phyloP scores from a whole-genome alignment of 1,139 yeast species.

The Chernovozyma aurita region DNA sequence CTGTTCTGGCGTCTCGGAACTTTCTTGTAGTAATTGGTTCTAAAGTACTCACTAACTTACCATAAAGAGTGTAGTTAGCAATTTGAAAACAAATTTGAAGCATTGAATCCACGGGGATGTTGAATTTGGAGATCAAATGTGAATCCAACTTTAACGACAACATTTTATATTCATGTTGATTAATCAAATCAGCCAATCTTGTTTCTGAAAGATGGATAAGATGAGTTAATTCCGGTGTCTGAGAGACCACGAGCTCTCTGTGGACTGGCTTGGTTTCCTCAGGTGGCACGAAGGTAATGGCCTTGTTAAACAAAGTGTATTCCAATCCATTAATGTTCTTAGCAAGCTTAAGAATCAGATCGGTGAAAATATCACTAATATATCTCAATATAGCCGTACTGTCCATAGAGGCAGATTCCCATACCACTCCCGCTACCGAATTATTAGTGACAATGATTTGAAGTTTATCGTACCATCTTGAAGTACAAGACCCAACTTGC shows the following conservation, averaged over 20 bases:
- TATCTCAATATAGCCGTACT: constrained; percentile 72
- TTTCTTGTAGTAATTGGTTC: constrained; percentile 73
- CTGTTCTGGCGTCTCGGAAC: constrained; percentile 66
- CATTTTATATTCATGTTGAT: constrained; percentile 61
- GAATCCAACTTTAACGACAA: constrained; percentile 38
- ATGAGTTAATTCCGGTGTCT: constrained; percentile 40
- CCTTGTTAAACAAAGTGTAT: constrained; percentile 55
- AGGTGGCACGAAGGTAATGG: constrained; percentile 31
- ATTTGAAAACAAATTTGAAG: constrained; percentile 66
- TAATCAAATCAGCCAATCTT: constrained; percentile 67
- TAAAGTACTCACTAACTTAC: constrained; percentile 59
- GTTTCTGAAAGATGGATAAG: constrained; percentile 71
- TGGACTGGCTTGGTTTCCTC: constrained; percentile 41
- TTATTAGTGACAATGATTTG: constrained; percentile 66
- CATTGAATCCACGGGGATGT: constrained; percentile 60
- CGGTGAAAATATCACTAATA: constrained; percentile 72
- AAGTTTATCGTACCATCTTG: constrained; percentile 76
- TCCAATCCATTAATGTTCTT: constrained; percentile 68
- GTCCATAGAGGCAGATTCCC: constrained; percentile 76
- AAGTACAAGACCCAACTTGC: constrained; percentile 71
- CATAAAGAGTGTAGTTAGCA: constrained; percentile 70
- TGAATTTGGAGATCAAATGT: constrained; percentile 45
- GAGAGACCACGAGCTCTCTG: too few relatives aligned
- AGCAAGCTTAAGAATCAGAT: constrained; percentile 66
- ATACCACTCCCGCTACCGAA: constrained; percentile 71